Evolutionary conservation across 345 rosid genomes (phyloP).

Genomic region (Psidium friedrichsthalianum): DNA sequence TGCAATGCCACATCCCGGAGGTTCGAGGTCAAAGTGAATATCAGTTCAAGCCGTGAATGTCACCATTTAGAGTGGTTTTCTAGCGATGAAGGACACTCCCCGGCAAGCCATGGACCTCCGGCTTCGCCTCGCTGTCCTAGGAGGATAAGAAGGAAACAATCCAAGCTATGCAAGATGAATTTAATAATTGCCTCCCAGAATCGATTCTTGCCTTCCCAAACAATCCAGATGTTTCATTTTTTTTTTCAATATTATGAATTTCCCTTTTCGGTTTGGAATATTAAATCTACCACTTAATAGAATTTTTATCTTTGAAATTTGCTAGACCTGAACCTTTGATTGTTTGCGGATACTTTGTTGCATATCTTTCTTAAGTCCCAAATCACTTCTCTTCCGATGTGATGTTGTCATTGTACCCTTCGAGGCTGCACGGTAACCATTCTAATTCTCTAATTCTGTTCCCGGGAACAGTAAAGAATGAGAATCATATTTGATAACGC

Average conservation of each 20-base stretch:
- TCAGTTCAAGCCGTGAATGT: neutral
- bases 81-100: neutral
- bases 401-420: neutral
- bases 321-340: neutral
- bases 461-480: no score
- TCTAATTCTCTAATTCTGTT: no score
- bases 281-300: no score
- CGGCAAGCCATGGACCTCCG: neutral
- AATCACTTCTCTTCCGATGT: neutral
- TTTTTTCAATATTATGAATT: neutral
- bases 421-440: no score
- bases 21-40: neutral
- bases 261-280: neutral
- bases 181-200: neutral
- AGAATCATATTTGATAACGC: no score
- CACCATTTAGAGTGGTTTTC: neutral
- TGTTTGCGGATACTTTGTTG: no score
- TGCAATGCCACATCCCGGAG: neutral
- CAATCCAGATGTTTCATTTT: neutral
- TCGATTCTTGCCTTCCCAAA: neutral
- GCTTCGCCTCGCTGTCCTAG: no score
- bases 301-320: no score
- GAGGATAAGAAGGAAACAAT: no score
- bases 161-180: no score
- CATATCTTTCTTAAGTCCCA: neutral